These are phyloP conservation scores for Suillus brevipes DNA, from an alignment of 768 basidiomycete genomes.

Conservation along the genomic window DNA sequence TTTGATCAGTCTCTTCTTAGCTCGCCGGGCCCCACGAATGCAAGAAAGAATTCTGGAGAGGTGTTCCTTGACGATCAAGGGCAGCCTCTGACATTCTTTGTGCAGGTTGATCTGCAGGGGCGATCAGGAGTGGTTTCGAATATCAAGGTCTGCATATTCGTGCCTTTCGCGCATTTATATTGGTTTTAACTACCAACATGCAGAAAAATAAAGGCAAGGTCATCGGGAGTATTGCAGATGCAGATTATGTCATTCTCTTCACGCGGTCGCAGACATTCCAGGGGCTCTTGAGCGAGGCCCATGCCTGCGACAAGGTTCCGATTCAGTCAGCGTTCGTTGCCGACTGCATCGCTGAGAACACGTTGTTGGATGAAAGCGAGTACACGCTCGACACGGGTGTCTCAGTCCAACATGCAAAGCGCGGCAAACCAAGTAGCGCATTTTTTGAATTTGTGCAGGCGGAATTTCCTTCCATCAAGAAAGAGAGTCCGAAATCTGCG, in stretches of 20 bases:
- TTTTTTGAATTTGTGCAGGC: slow-evolving; percentile 13
- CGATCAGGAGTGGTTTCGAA: slow-evolving; percentile 48
- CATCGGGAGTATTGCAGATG: slow-evolving; percentile 48
- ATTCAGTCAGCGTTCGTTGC: slow-evolving; percentile 54
- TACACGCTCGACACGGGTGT: slow-evolving; percentile 43
- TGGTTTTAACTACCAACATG: not conserved
- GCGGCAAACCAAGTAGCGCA: slow-evolving; percentile 21
- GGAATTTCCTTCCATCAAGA: slow-evolving; percentile 11
- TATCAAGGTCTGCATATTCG: slow-evolving; percentile 54
- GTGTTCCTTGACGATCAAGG: slow-evolving; percentile 49
- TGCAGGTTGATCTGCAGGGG: slow-evolving; percentile 65
- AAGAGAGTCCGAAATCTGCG: slow-evolving; percentile 2
- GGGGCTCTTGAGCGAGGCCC: slow-evolving; percentile 42
- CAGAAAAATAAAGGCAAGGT: slow-evolving; percentile 72
- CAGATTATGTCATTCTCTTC: slow-evolving; percentile 63
- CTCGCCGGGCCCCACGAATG: slow-evolving; percentile 2
- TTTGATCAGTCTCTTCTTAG: slow-evolving; percentile 4
- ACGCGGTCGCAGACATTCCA: slow-evolving; percentile 51
- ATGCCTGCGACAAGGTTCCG: slow-evolving; percentile 40
- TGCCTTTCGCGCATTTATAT: not conserved
- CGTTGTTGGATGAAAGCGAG: slow-evolving; percentile 43
- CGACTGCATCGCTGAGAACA: slow-evolving; percentile 48
- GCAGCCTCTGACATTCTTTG: slow-evolving; percentile 53
- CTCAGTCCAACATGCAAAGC: slow-evolving; percentile 24
- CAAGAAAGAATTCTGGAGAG: slow-evolving; percentile 25